phyloP scores from a whole-genome alignment of 768 basidiomycete species.

The Russula compacta region DNA sequence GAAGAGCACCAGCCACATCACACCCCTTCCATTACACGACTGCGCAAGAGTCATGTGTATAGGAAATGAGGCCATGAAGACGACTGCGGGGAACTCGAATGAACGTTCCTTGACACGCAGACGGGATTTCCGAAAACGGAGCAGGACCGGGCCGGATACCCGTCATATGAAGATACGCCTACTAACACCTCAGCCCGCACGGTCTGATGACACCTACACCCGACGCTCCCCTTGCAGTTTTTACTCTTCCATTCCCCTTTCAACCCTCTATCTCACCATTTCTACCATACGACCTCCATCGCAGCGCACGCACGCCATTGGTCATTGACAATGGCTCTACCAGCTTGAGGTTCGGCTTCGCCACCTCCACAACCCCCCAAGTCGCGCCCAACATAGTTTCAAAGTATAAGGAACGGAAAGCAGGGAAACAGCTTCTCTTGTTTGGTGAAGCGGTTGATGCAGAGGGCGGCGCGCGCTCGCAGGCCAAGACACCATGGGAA shows the following conservation, averaged over 20 bases:
- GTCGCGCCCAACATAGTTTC: constrained; percentile 64
- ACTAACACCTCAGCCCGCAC: too few relatives aligned
- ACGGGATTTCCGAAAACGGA: neutral
- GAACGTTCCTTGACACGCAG: neutral
- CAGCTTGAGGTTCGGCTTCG: constrained; percentile 76
- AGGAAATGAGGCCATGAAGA: too few relatives aligned
- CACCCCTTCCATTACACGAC: neutral
- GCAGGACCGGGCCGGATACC: neutral
- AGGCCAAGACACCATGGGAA: constrained; percentile 82
- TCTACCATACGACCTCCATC: constrained; percentile 9
- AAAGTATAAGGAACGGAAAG: constrained; percentile 84
- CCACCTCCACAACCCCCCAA: constrained; percentile 47
- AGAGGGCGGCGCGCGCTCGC: constrained; percentile 75
- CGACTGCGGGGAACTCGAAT: too few relatives aligned
- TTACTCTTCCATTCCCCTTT: constrained; percentile 5
- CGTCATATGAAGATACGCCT: neutral
- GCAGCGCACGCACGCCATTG: constrained; percentile 44
- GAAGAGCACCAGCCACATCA: neutral
- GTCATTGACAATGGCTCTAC: constrained; percentile 89
- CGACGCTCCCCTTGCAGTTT: constrained; percentile 1
- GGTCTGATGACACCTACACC: neutral
- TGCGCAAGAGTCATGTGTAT: neutral
- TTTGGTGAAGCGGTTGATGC: constrained; percentile 84
- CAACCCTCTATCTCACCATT: constrained; percentile 8
- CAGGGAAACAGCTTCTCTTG: constrained; percentile 70